phyloP scores from a whole-genome alignment of 2,329 filamentous ascomycete species.

The Pseudopyrenochaeta lycopersici region DNA sequence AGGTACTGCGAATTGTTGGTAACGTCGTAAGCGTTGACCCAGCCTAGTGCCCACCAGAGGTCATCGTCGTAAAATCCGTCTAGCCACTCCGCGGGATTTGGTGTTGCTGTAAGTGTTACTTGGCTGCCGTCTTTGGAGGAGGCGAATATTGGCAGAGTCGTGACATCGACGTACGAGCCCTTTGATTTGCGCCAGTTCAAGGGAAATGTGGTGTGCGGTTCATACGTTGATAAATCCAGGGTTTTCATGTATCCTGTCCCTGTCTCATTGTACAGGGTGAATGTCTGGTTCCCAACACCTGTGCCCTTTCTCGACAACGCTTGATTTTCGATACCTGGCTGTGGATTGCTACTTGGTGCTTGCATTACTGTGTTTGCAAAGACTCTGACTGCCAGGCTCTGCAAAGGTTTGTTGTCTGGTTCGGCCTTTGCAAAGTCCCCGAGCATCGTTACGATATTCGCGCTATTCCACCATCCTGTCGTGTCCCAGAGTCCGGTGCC shows the following conservation, averaged over 20 bases:
- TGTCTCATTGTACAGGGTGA: slow-evolving; percentile 11
- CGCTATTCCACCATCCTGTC: slow-evolving; percentile 78
- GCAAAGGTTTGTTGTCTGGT: slow-evolving; percentile 38
- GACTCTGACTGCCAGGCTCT: slow-evolving; percentile 48
- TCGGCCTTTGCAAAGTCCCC: slow-evolving; percentile 59
- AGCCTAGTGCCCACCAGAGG: slow-evolving; percentile 61
- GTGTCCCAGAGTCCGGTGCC: slow-evolving; percentile 70
- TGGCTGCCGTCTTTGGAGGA: slow-evolving; percentile 8
- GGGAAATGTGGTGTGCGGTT: slow-evolving; percentile 30
- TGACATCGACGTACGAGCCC: slow-evolving; percentile 16
- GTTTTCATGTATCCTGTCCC: slow-evolving; percentile 32
- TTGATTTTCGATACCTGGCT: slow-evolving; percentile 33
- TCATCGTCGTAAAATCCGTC: slow-evolving; percentile 63
- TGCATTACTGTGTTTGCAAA: slow-evolving; percentile 56
- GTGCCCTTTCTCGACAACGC: slow-evolving; percentile 10
- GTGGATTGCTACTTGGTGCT: slow-evolving; percentile 42
- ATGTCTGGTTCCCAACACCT: slow-evolving; percentile 13
- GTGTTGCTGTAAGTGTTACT: slow-evolving; percentile 14
- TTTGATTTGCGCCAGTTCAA: slow-evolving; percentile 24
- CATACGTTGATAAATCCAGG: slow-evolving; percentile 21
- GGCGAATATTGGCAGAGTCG: slow-evolving; percentile 14
- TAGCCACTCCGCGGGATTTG: slow-evolving; percentile 44
- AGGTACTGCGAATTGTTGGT: slow-evolving; percentile 58
- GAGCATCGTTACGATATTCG: slow-evolving; percentile 71
- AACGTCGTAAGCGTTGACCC: slow-evolving; percentile 65